These are phyloP conservation scores for Arabidopsis hybrid DNA, from an alignment of 441 rosid species.

Conservation along the genomic window DNA sequence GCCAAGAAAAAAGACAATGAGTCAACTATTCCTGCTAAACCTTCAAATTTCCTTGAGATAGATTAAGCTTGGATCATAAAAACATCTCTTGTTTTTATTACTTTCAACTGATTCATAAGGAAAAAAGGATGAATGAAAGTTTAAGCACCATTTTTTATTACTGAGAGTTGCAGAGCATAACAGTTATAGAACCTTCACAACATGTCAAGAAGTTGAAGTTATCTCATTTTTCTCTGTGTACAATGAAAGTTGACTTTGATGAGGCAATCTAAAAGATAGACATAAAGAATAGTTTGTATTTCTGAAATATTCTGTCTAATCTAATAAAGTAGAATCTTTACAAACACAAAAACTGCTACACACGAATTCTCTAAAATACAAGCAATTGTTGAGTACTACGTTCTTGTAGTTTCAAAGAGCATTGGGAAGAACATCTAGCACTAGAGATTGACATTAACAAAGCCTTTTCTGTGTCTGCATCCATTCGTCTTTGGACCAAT, in stretches of 20 bases:
- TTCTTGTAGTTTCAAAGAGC: background rate
- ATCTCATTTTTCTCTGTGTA: background rate
- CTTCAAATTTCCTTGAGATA: background rate
- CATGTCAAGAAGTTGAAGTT: background rate
- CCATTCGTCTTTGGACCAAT: conserved; percentile 31
- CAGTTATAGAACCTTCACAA: background rate
- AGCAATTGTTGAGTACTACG: conserved; percentile 10
- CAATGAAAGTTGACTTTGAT: background rate
- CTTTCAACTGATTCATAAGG: background rate
- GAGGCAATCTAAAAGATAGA: background rate
- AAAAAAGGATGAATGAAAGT: background rate
- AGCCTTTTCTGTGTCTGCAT: conserved; percentile 38
- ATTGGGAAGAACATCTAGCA: background rate
- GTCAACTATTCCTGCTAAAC: background rate
- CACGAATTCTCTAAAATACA: conserved; percentile 17
- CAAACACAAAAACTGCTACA: background rate
- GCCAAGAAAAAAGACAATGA: background rate
- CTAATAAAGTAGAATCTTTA: background rate
- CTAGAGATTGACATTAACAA: conserved; percentile 26
- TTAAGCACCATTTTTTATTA: background rate
- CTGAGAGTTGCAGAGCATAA: too few species aligned
- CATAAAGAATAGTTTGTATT: background rate
- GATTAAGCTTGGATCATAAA: conserved; percentile 6
- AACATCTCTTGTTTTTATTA: background rate
- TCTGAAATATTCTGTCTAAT: background rate